These are phyloP conservation scores for Hanseniaspora thailandica DNA, from an alignment of 805 yeast genomes.

Conservation along the genomic window DNA sequence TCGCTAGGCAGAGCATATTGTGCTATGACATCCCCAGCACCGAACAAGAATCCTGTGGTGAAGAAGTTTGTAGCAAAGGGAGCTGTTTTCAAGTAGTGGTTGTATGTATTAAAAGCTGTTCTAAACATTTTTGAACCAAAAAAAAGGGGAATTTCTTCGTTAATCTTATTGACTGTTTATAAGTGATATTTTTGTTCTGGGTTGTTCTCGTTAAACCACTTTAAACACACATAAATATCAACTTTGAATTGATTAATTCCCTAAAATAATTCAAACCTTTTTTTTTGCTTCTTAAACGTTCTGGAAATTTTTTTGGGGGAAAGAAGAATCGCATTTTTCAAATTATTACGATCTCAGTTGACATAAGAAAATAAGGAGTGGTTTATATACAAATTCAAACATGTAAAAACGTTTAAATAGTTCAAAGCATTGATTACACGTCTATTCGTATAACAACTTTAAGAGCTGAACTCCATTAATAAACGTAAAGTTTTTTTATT, in stretches of 20 bases:
- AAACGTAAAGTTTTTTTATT: no score
- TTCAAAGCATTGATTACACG: no score
- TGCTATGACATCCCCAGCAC: constrained; percentile 65
- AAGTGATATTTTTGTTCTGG: no score
- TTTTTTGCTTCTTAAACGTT: neutral
- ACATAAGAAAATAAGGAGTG: neutral
- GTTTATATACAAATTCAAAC: neutral
- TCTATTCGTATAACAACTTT: no score
- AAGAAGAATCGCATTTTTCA: neutral
- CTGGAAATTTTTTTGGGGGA: neutral
- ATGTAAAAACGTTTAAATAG: no score
- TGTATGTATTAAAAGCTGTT: neutral
- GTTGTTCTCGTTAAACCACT: no score
- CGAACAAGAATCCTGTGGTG: constrained; percentile 52
- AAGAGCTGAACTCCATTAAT: no score
- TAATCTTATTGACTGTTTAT: no score
- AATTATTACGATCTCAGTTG: neutral
- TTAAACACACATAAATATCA: no score
- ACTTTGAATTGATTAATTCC: neutral
- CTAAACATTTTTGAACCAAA: neutral
- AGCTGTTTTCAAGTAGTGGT: neutral
- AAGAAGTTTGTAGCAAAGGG: constrained; percentile 36
- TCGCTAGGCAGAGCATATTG: constrained; percentile 32
- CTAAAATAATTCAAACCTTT: neutral
- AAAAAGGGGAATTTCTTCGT: no score